Evolutionary conservation across 148 eudicot species (phyloP), one percentile per base, ranked within the genome.

Genomic region (Chenopodium formosanum): DNA sequence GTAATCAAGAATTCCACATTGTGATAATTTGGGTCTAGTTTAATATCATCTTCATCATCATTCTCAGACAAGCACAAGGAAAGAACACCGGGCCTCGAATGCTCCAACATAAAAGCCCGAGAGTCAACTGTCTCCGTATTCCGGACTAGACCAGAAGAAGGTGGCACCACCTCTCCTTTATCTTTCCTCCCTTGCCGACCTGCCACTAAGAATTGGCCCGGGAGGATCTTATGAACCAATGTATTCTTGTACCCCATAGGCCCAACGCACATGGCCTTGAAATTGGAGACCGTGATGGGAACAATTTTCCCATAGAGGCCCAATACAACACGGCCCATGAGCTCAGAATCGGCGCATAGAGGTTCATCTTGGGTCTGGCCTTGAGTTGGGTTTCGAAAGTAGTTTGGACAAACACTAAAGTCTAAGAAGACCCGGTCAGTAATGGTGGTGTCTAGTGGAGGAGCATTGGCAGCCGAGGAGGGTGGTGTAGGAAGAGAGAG

Each of bases 1-100:
- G 99, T 97, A 66, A 97, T 90, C 89, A 97, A 82, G 86, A 97
- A 97, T 91, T 97, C 99, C 9, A 97, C 95, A 82, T 97, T 97
- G 46, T 87, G 90, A 34, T 97, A 97, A 70, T 91, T 81, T 0
- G 90, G 91, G 29, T 92, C 86, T 0, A 97, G 81, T 82, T 94
- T 97, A 74, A 91, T 81, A n/a, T 94, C 93, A 78, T 91, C 98
- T 7, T 94, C 95, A 58, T 97, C 99, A 70, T 96, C 99, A 81
- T 97, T 97, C 88, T 94, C 95, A 0, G 91, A 85, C 71, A 97
- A 86, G 63, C 98, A 92, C 84, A 97, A 63, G 0, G 95, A 94
- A 27, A 97, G 78, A 53, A 93, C 83, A 20, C 99, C 99, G 4
- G 91, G 83, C 66, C 90, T 87, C 1, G 92, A 85, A 79, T 97